These are phyloP conservation scores for Papilionanthe hybrid DNA, from an alignment of 116 monocot species.

Conservation along the genomic window DNA sequence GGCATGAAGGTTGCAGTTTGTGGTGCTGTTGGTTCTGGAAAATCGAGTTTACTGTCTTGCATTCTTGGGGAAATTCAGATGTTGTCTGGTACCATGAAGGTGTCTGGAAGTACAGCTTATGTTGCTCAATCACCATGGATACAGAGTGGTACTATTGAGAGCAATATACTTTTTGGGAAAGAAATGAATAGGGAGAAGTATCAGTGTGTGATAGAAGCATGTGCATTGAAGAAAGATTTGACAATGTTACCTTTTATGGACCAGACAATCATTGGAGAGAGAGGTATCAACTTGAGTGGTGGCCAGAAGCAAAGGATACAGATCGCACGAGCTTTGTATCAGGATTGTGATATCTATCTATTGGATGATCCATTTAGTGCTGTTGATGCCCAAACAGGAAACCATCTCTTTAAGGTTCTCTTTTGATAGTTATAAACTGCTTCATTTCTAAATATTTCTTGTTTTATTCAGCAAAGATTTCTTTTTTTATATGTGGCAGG, in stretches of 20 bases:
- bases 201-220: conserved; percentile 44
- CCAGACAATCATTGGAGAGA: conserved; percentile 62
- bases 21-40: conserved; percentile 78
- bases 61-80: conserved; percentile 74
- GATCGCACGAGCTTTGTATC: conserved; percentile 63
- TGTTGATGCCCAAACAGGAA: conserved; percentile 75
- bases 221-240: conserved; percentile 61
- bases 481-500: conserved; percentile 17
- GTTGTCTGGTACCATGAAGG: conserved; percentile 38
- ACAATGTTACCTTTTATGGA: conserved; percentile 58
- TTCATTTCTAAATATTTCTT: too few species aligned
- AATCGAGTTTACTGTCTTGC: conserved; percentile 69
- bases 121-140: conserved; percentile 87
- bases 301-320: conserved; percentile 75
- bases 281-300: conserved; percentile 77
- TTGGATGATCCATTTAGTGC: conserved; percentile 77
- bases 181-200: conserved; percentile 48
- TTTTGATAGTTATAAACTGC: not conserved
- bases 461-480: too few species aligned
- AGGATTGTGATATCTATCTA: conserved; percentile 53
- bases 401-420: not conserved
- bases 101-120: conserved; percentile 62
- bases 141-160: conserved; percentile 72
- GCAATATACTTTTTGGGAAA: conserved; percentile 73
- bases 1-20: conserved; percentile 77